Percentiles rank a stretch among this genome's conserved stretches.
phyloP scores from a whole-genome alignment of 306 rosid genomes.

The Medicago truncatula region DNA sequence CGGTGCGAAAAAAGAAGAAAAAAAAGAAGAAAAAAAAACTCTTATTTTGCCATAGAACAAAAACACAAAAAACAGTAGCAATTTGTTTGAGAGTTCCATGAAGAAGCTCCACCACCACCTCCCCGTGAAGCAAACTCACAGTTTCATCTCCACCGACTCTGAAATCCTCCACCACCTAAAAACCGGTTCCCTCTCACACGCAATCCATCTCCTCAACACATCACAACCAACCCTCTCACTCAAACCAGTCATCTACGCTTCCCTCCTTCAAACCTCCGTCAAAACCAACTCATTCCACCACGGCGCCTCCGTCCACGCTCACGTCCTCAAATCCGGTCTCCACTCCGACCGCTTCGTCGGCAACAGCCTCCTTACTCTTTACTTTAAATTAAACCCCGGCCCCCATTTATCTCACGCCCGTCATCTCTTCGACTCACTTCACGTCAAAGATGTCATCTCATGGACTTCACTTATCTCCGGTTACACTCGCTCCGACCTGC shows the following conservation, averaged over 20 bases:
- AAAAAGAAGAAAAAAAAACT: too few species aligned
- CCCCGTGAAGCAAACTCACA: conserved; percentile 49
- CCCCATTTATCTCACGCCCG: conserved; percentile 57
- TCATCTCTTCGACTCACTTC: conserved; percentile 59
- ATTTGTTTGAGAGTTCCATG: not conserved
- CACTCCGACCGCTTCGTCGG: conserved; percentile 75
- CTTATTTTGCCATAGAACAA: too few species aligned
- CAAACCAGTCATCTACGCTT: conserved; percentile 72
- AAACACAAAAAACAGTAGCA: not conserved
- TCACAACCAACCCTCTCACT: conserved; percentile 8
- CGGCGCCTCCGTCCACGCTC: conserved; percentile 76
- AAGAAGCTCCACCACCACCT: conserved; percentile 10
- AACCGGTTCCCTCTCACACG: conserved; percentile 53
- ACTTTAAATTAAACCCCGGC: conserved; percentile 67
- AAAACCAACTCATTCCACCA: conserved; percentile 56
- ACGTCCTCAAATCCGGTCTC: conserved; percentile 71
- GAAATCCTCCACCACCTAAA: conserved; percentile 60
- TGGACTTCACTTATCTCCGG: conserved; percentile 87
- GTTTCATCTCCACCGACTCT: conserved; percentile 23
- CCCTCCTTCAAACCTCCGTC: conserved; percentile 71
- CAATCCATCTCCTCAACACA: conserved; percentile 59
- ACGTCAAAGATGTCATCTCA: conserved; percentile 71
- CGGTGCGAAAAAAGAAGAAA: too few species aligned
- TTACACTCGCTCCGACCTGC: conserved; percentile 57
- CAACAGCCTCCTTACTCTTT: conserved; percentile 77